Percentiles rank a stretch among this genome's conserved stretches.
These are phyloP conservation scores for Ailanthus altissimus DNA, from an alignment of 345 rosid genomes.

Conservation along the genomic window DNA sequence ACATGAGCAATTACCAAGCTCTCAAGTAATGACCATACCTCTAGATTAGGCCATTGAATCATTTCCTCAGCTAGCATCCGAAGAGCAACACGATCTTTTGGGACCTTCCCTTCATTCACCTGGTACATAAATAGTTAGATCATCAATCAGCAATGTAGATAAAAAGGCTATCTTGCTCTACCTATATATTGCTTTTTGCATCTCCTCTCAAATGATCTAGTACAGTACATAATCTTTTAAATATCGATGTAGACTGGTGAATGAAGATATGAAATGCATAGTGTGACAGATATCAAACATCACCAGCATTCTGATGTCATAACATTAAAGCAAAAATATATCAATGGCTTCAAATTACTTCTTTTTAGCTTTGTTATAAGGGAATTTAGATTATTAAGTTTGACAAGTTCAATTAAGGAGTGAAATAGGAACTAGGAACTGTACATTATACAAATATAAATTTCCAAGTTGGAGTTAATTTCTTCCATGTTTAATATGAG, in stretches of 20 bases:
- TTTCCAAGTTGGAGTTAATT: not conserved
- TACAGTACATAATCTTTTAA: not conserved
- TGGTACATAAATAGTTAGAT: constrained; percentile 30
- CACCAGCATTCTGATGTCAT: not conserved
- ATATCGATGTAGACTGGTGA: not conserved
- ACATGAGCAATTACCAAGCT: not conserved
- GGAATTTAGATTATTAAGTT: not conserved
- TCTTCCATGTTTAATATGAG: not conserved
- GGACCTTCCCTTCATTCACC: constrained; percentile 88
- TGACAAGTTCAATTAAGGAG: not conserved
- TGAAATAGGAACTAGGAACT: not conserved
- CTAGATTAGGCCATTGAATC: constrained; percentile 87
- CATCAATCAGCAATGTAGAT: not conserved
- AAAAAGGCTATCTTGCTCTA: not conserved
- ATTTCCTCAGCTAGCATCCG: constrained; percentile 82
- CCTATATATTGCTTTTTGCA: not conserved
- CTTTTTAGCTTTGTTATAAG: not conserved
- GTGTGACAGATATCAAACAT: not conserved
- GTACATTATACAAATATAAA: not conserved
- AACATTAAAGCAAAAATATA: not conserved
- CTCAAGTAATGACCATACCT: constrained; percentile 46
- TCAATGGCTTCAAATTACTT: not conserved
- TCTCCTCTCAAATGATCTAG: not conserved
- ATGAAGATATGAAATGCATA: not conserved
- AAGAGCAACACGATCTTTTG: constrained; percentile 68